Evolutionary conservation across 352 stramenopile species (phyloP), one percentile per base, ranked within the genome.

Genomic region (Phytophthora multivora): DNA sequence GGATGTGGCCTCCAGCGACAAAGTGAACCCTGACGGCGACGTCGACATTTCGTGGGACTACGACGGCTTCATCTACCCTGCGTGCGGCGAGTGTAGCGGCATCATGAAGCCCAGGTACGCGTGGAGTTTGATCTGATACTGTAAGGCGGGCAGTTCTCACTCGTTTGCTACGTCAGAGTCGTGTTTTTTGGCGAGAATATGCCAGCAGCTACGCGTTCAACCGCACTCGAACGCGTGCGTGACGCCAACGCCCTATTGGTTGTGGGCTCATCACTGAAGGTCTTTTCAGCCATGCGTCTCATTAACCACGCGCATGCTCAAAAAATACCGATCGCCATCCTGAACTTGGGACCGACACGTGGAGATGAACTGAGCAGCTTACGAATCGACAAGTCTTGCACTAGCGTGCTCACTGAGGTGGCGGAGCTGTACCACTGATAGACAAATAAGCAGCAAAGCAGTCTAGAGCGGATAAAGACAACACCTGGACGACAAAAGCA

Each of bases 181-280:
- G 95, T 99, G 5, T 99, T 99, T 68, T 99, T 99, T 72, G 96
- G 97, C 5, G 97, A 98, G 61, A 96, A 90, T 54, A 96, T 99
- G 66, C 94, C 95, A 1, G 71, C 68, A 13, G 49, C 77, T 28
- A 83, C 90, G 8, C 90, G 97, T 10, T 71, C 85, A 5, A 66
- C 80, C 45, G 87, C 83, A 30, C 59, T 90, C 28, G 80, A 86
- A 39, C 66, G 61, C 15, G 71, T 98, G n/a, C 73, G 90, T 47
- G 69, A 89, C 26, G 81, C 92, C 0, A 88, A 97, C 60, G 90
- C 87, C 25, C 51, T 99, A 26, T 65, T 99, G 3, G 91, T 98
- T 12, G 84, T 98, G 12, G 97, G 96, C 19, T 97, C 91, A 4
- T 98, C 91, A 40, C 71, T 99, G 9, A 90, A 97, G 28, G 96